Percentiles rank a stretch among this genome's conserved stretches.
phyloP scores from a whole-genome alignment of 345 rosid species.

The Syzygium grande region DNA sequence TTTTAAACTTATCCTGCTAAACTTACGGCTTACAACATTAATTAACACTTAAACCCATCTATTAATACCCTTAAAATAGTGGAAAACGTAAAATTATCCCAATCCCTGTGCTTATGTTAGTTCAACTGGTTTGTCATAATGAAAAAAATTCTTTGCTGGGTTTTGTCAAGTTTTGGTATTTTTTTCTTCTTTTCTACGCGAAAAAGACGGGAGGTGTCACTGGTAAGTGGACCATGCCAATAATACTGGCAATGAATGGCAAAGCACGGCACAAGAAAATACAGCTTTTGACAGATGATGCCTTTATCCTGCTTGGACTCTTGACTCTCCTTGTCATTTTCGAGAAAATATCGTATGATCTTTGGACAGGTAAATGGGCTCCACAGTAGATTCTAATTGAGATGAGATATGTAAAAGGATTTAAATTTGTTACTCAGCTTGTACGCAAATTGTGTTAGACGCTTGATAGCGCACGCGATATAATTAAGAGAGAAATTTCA shows the following conservation, averaged over 20 bases:
- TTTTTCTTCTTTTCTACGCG: too few species aligned
- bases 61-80: too few species aligned
- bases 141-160: too few species aligned
- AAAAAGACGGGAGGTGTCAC: neutral
- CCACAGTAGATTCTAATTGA: too few species aligned
- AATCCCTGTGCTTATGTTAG: too few species aligned
- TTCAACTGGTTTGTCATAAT: too few species aligned
- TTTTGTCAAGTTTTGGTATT: too few species aligned
- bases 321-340: neutral
- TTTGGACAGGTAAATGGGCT: fast-evolving
- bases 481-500: neutral
- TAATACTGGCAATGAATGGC: neutral
- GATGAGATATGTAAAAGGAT: neutral
- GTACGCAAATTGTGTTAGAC: neutral
- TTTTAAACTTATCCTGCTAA: too few species aligned
- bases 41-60: too few species aligned
- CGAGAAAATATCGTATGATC: neutral
- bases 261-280: neutral
- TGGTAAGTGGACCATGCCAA: neutral
- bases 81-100: too few species aligned
- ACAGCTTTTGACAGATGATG: neutral
- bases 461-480: neutral
- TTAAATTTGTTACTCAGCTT: neutral
- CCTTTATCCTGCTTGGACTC: neutral
- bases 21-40: too few species aligned